These are phyloP conservation scores for Fusarium robinianum DNA, from an alignment of 2,329 filamentous ascomycete species.

Conservation along the genomic window DNA sequence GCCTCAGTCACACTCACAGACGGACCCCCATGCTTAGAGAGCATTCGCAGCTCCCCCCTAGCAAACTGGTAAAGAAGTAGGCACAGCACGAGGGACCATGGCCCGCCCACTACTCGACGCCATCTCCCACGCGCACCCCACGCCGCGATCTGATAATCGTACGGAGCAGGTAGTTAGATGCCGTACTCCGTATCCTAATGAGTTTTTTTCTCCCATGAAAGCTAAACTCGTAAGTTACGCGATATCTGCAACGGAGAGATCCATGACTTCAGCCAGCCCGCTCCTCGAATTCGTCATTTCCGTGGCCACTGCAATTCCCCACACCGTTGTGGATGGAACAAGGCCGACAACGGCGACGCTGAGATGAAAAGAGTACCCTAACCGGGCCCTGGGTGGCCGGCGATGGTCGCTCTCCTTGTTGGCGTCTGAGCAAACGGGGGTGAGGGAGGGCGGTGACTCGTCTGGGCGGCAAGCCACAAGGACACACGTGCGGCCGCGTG, in stretches of 20 bases:
- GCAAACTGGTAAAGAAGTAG: too few species aligned
- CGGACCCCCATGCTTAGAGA: too few species aligned
- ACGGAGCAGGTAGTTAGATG: too few species aligned
- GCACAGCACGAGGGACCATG: background rate
- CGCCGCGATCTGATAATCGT: conserved; percentile 16
- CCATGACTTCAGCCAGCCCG: background rate
- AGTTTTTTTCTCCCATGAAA: conserved; percentile 12
- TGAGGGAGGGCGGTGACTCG: background rate
- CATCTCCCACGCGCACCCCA: conserved; percentile 21
- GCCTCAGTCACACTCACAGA: too few species aligned
- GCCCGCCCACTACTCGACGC: background rate
- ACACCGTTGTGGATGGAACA: too few species aligned
- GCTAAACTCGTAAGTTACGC: conserved; percentile 8
- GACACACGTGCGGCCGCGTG: conserved; percentile 14
- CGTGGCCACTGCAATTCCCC: too few species aligned
- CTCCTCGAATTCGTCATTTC: conserved; percentile 1
- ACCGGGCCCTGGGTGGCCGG: too few species aligned
- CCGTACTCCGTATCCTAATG: too few species aligned
- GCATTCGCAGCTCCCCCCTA: too few species aligned
- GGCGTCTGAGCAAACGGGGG: background rate
- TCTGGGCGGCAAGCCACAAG: background rate
- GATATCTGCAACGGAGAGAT: too few species aligned
- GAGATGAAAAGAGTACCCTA: too few species aligned
- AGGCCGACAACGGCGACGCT: too few species aligned
- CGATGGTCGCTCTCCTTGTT: background rate